Evolutionary conservation across 2,329 filamentous ascomycete species (phyloP).

Genomic region (Zasmidium angulare): DNA sequence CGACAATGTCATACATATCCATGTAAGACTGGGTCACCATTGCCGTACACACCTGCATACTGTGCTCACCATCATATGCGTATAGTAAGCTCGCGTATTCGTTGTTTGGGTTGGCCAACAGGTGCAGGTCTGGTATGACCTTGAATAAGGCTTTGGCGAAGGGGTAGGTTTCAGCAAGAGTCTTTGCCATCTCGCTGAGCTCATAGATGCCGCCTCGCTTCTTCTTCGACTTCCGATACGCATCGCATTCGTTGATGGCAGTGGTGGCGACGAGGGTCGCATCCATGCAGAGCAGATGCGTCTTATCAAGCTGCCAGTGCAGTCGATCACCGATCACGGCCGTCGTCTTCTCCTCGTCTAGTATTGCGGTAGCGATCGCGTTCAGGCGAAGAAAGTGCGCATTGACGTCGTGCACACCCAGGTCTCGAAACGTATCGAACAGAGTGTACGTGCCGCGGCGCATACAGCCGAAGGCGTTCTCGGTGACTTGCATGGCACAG

Average conservation of each 20-base stretch:
- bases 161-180: background rate
- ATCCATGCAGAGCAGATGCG: background rate
- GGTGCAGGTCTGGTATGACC: background rate
- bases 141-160: background rate
- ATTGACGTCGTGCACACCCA: background rate
- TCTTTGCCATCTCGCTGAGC: background rate
- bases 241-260: background rate
- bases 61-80: background rate
- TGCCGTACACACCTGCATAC: background rate
- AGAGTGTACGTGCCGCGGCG: background rate
- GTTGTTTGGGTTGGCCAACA: background rate
- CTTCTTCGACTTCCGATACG: no score
- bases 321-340: background rate
- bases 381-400: no score
- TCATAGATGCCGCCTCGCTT: no score
- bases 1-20: slow-evolving; percentile 3
- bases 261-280: background rate
- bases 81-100: background rate
- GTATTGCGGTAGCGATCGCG: no score
- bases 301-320: background rate
- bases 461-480: slow-evolving; percentile 1
- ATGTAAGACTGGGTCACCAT: background rate
- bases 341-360: background rate
- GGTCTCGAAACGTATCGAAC: background rate
- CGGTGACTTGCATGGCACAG: background rate